Evolutionary conservation across 208 protist genomes (phyloP).

Genomic region (Acanthamoeba castellanii): DNA sequence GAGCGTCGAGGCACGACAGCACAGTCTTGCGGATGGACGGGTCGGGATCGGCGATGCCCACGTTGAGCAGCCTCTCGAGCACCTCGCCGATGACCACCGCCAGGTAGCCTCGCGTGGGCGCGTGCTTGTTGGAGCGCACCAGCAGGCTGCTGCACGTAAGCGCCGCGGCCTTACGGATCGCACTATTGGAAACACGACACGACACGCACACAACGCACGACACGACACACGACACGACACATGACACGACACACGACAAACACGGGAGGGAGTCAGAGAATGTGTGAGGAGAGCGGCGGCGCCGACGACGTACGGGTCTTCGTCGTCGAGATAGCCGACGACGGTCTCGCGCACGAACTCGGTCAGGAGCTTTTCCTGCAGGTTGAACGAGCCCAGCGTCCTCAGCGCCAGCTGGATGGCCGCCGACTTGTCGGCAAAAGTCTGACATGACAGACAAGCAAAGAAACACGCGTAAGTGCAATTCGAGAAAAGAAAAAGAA

Average conservation of each 20-base stretch:
- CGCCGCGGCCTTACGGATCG: conserved; percentile 85
- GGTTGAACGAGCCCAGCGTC: conserved; percentile 91
- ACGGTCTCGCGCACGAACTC: conserved; percentile 88
- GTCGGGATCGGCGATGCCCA: conserved; percentile 92
- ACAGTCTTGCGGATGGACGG: conserved; percentile 89
- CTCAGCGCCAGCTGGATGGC: conserved; percentile 84
- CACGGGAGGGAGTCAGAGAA: not conserved
- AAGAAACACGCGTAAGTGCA: too few species aligned
- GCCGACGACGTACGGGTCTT: conserved; percentile 74
- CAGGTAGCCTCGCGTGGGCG: conserved; percentile 57
- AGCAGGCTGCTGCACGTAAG: conserved; percentile 86
- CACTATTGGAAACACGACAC: conserved; percentile 9
- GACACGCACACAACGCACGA: too few species aligned
- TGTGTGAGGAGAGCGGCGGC: not conserved
- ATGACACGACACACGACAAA: too few species aligned
- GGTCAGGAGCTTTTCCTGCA: conserved; percentile 85
- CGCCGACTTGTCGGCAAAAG: conserved; percentile 46
- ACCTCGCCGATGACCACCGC: conserved; percentile 85
- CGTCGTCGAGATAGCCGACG: conserved; percentile 86
- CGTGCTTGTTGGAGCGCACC: conserved; percentile 43
- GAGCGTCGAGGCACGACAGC: conserved; percentile 84
- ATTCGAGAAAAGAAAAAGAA: too few species aligned
- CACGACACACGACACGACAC: too few species aligned
- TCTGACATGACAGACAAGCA: too few species aligned
- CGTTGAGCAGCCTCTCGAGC: conserved; percentile 89